Percentiles rank a stretch among this genome's conserved stretches.
Evolutionary conservation across 2,329 filamentous ascomycete species (phyloP).

Genomic region (Ophiostoma montium): DNA sequence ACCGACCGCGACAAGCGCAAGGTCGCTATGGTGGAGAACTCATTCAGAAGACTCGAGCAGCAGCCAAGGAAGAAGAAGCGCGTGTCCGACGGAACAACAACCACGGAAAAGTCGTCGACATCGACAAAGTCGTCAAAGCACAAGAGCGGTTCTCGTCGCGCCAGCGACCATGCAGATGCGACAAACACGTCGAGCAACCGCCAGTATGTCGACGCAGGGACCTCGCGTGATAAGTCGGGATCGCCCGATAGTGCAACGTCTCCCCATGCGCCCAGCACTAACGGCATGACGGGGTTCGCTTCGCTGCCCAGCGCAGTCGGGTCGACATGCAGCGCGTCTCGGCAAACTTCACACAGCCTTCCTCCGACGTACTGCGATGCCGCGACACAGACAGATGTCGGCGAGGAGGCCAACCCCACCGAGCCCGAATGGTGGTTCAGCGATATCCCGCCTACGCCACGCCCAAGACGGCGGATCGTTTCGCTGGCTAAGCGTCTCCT

Average conservation of each 20-base stretch:
- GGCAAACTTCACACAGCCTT: constrained; percentile 25
- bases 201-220: constrained; percentile 38
- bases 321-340: constrained; percentile 20
- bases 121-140: constrained; percentile 16
- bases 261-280: constrained; percentile 19
- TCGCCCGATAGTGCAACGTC: constrained; percentile 33
- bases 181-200: constrained; percentile 22
- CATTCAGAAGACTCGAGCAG: constrained; percentile 48
- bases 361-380: constrained; percentile 35
- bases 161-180: constrained; percentile 14
- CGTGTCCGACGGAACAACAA: constrained; percentile 36
- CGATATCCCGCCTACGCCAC: constrained; percentile 21
- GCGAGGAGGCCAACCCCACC: constrained; percentile 26
- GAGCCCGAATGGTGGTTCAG: constrained; percentile 29
- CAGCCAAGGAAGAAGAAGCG: constrained; percentile 48
- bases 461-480: constrained; percentile 33
- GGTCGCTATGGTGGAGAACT: constrained; percentile 49
- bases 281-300: not conserved
- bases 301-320: constrained; percentile 17
- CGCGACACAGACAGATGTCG: constrained; percentile 39
- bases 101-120: constrained; percentile 4
- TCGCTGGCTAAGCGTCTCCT: constrained; percentile 39
- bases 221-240: constrained; percentile 37
- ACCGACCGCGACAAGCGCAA: constrained; percentile 56
- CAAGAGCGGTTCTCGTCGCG: constrained; percentile 11